Evolutionary conservation across 345 rosid species (phyloP), one percentile per base, ranked within the genome.

Genomic region (Populus simonii): DNA sequence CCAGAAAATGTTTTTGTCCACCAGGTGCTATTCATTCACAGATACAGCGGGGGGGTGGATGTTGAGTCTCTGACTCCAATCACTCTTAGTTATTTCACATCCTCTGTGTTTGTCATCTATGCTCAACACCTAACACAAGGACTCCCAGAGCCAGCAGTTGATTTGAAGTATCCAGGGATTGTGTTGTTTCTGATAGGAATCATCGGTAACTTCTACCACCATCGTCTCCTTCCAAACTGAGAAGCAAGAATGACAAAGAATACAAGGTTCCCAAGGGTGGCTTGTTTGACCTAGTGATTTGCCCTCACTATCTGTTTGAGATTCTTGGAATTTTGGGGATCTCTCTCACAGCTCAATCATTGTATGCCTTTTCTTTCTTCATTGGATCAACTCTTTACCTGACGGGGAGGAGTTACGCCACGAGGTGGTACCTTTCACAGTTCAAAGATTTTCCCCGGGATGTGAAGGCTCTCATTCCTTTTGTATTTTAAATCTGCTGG

Each of bases 301-400:
- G 97, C 83, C 97, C 97, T 61, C 97, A 92, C 68, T 94, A 94
- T 36, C 76, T 92, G 0, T 93, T 92, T 73, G 97, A 94, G 87
- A 86, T 89, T 47, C 22, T 92, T 49, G 90, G 65, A 3, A 89
- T 91, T 39, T 76, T 85, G 79, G 90, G 94, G 23, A 67, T 94
- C 55, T 76, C 88, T 1, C 68, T 89, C 45, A 82, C 93, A 17
- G 85, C 94, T 61, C 97, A 90, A 75, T 92, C 92, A 49, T 31
- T 85, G 12, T 89, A 83, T 31, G 78, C 92, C 4, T 71, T 81
- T 55, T 73, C 81, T 59, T 73, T 74, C 79, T 74, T 87, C 45
- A 12, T 83, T 29, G 93, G 88, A 35, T 76, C 85, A 0, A 76
- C 80, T 72, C 12, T 86, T 6, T 90, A 92, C 68, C 85, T 94